These are phyloP conservation scores for Chlorella sp. DNA, from an alignment of 139 green algal species.

Conservation along the genomic window DNA sequence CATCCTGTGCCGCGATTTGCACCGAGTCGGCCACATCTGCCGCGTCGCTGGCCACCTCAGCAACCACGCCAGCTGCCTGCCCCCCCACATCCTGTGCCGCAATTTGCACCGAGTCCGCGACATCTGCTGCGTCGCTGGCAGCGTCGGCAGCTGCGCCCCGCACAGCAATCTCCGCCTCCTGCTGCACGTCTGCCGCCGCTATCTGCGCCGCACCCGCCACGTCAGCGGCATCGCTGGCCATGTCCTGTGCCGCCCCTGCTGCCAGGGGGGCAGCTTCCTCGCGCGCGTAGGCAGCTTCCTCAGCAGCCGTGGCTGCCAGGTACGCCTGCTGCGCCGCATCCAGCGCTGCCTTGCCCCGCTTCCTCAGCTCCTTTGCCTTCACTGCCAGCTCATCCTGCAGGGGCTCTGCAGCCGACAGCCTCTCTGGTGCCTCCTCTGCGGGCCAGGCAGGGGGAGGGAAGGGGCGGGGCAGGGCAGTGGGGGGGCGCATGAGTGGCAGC, in stretches of 20 bases:
- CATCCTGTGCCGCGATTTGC: neutral
- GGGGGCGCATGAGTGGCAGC: neutral
- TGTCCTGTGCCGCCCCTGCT: neutral
- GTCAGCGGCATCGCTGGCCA: neutral
- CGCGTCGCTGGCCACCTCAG: neutral
- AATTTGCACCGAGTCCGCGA: neutral
- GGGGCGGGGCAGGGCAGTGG: neutral
- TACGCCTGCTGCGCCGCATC: neutral
- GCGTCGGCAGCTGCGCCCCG: neutral
- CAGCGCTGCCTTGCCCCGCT: neutral
- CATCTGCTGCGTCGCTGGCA: neutral
- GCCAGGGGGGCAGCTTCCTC: neutral
- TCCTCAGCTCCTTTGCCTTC: neutral
- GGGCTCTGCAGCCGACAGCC: neutral
- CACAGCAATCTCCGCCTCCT: conserved; percentile 16
- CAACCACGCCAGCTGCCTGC: neutral
- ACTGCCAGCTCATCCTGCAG: neutral
- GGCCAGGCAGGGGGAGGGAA: neutral
- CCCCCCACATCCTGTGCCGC: neutral
- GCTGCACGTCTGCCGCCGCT: neutral
- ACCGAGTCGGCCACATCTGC: neutral
- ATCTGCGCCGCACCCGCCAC: neutral
- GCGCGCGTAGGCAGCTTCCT: neutral
- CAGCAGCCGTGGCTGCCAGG: neutral
- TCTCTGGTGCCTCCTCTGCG: neutral